Evolutionary conservation across 768 basidiomycete species (phyloP), one percentile per base, ranked within the genome.

Genomic region (Harrya chromipes): DNA sequence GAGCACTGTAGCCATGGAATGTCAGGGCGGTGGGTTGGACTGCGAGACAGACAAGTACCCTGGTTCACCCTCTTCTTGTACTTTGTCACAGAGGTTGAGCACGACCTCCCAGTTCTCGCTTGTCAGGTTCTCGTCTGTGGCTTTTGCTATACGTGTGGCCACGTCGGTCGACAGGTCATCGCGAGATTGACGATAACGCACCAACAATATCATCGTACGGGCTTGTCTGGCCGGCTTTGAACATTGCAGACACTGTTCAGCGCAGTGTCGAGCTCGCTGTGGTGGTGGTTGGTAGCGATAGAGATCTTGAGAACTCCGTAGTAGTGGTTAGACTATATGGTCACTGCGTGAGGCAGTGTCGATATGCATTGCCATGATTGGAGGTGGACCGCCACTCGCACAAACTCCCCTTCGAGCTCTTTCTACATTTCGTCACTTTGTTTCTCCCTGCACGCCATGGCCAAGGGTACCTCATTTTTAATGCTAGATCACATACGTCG

Each of bases 81-180:
- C 94, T 70, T 97, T 97, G 74, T 99, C 97, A 59, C 94, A 97
- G n/a, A 98, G 70, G 59, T 89, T 92, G 42, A 97, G 65, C 54
- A 94, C 91, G 50, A 93, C 75, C 65, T 94, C 94, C 97, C 97
- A 99, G 69, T 97, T 90, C 72, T 97, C 95, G 47, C 79, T 77
- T 1, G 94, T 94, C 50, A 94, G 75, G 67, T 93, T 94, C 80
- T 98, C 97, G 67, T 94, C 92, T n/a, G 97, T 99, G 29, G 95
- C 89, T 72, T 97, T 95, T 60, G 71, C 94, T 97, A 69, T n/a
- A 36, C 40, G 10, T 24, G 11, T 26, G 47, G 29, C 13, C 27
- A 17, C 23, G 41, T 58, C 24, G 24, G 59, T 29, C 26, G 50
- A 38, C 29, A 43, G 46, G 45, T 43, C 26, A 23, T 43, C 44